These are phyloP conservation scores for Neurospora sp. DNA, from an alignment of 495 filamentous ascomycete species.

Conservation along the genomic window DNA sequence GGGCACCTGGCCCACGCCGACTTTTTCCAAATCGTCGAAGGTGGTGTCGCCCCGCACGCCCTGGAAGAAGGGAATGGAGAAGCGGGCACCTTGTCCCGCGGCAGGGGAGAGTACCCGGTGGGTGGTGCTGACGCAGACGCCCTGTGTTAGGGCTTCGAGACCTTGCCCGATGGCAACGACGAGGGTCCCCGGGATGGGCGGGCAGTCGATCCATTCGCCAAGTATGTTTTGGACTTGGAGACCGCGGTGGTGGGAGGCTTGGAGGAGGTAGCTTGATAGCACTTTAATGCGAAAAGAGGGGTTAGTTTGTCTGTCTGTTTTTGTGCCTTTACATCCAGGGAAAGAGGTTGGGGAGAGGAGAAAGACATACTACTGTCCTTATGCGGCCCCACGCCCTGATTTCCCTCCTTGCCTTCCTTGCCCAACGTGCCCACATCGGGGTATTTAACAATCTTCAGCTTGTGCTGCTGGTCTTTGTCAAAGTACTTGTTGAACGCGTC, in stretches of 20 bases:
- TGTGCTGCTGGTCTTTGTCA: conserved; percentile 73
- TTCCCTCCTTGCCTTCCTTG: conserved; percentile 34
- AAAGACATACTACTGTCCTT: conserved; percentile 60
- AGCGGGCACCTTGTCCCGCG: conserved; percentile 60
- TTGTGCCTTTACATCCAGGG: neutral
- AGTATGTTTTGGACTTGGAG: conserved; percentile 82
- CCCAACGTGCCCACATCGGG: conserved; percentile 47
- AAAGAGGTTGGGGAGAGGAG: neutral
- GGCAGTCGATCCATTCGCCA: conserved; percentile 70
- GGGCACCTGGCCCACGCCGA: conserved; percentile 57
- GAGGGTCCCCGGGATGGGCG: conserved; percentile 50
- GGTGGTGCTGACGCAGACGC: conserved; percentile 78
- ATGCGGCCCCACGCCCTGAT: conserved; percentile 81
- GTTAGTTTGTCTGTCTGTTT: neutral
- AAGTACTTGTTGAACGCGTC: conserved; percentile 76
- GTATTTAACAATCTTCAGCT: conserved; percentile 90
- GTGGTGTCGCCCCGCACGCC: conserved; percentile 73
- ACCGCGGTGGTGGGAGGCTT: conserved; percentile 68
- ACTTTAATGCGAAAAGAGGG: conserved; percentile 18
- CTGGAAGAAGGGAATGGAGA: conserved; percentile 86
- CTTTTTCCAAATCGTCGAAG: conserved; percentile 55
- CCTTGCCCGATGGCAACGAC: conserved; percentile 93
- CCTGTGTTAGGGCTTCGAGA: conserved; percentile 79
- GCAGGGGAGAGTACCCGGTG: conserved; percentile 66
- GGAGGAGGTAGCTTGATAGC: conserved; percentile 78